Evolutionary conservation across 2,329 filamentous ascomycete species (phyloP), one percentile per base, ranked within the genome.

Genomic region (Sclerotinia trifoliorum): DNA sequence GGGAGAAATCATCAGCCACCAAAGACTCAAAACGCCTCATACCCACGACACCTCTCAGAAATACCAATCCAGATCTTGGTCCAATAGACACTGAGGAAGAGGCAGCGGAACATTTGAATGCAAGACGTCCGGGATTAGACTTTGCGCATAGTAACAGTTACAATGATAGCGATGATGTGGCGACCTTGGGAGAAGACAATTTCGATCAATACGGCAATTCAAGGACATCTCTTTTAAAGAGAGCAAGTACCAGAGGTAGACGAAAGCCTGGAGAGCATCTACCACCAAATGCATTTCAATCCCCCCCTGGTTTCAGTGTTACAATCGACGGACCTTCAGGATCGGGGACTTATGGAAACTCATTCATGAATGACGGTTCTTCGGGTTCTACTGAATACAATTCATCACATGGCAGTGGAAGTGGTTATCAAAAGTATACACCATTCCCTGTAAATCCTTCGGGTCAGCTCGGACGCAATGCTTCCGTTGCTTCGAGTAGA

Each of bases 21-120:
- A 90, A 91, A 76, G 88, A 92, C 70, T 86, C 83, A 5, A 83
- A 81, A 66, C 88, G 92, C 46, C 79, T 96, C 75, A 81, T 91
- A 7, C 90, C 91, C 2, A 69, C 71, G 0, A 63, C 71, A 29
- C 8, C 64, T n/a, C 73, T 10, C 2, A 70, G 67, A 48, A 65
- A 56, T 56, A 70, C 57, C 19, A 61, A 55, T 26, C 66, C 65
- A 24, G 70, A 68, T 63, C 55, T 69, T 26, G 69, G 71, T n/a
- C 55, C 75, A 75, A 69, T 74, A 66, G 63, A 57, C 13, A 65
- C 70, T 3, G 80, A 83, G 72, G 74, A 74, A 35, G 73, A 75
- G 6, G 81, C 83, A 32, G 81, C 84, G 57, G 79, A 78, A 44
- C 74, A 78, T 1, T 75, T 86, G 52, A 76, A 74, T 48, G 29